Conservation (phyloP, 495 filamentous ascomycete genomes). For the Amphirosellinia nigrospora region DNA sequence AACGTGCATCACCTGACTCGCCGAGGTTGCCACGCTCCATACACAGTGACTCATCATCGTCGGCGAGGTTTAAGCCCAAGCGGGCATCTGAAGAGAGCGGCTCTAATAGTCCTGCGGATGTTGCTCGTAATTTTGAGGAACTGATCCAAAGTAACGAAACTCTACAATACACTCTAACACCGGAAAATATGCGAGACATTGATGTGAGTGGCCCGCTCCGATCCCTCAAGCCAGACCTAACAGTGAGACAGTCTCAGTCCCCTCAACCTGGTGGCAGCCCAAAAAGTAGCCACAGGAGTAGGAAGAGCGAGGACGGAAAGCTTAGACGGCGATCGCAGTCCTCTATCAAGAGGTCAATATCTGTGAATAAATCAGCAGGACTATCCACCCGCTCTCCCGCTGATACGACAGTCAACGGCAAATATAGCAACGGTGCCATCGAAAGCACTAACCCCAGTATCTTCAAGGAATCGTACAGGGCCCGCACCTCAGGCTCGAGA, state of each 20-base stretch:
- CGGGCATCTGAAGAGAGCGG: conserved; percentile 59
- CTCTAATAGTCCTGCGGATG: conserved; percentile 47
- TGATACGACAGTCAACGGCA: conserved; percentile 42
- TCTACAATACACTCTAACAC: conserved; percentile 91
- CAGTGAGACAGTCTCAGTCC: conserved; percentile 41
- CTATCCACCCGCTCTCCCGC: conserved; percentile 42
- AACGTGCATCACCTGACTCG: conserved; percentile 35
- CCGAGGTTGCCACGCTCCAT: conserved; percentile 30
- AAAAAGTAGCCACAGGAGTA: conserved; percentile 37
- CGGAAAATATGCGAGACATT: conserved; percentile 84
- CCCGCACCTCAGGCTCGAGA: conserved; percentile 65
- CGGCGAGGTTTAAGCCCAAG: conserved; percentile 52
- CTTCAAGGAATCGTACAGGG: conserved; percentile 43
- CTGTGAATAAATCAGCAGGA: conserved; percentile 48
- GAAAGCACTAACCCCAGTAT: conserved; percentile 36
- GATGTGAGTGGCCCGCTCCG: conserved; percentile 62
- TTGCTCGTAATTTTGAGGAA: conserved; percentile 72
- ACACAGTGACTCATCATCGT: conserved; percentile 43
- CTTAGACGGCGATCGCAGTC: conserved; percentile 47
- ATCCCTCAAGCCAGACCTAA: conserved; percentile 32
- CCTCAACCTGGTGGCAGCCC: conserved; percentile 45
- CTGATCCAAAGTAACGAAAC: conserved; percentile 90
- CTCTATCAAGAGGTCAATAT: conserved; percentile 46
- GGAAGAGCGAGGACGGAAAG: conserved; percentile 52
- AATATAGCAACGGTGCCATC: conserved; percentile 35